These are phyloP conservation scores for Athelia sp. DNA, from an alignment of 1,284 basidiomycete genomes.

Conservation along the genomic window DNA sequence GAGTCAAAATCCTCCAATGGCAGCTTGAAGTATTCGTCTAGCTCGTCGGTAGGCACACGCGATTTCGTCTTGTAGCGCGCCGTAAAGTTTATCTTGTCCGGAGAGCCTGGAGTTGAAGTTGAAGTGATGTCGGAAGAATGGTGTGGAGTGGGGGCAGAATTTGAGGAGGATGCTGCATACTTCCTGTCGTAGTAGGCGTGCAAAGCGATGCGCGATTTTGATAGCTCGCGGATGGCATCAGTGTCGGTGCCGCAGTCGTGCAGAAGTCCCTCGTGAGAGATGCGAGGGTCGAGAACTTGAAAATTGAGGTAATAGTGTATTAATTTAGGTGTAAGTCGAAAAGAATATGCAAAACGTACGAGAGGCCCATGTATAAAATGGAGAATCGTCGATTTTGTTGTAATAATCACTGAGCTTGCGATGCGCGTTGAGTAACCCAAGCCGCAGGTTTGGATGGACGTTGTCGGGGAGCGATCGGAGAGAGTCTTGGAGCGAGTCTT, in stretches of 20 bases:
- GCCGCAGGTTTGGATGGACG: conserved; percentile 2
- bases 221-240: no score
- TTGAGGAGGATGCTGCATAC: no score
- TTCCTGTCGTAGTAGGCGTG: no score
- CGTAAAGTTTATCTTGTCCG: not conserved
- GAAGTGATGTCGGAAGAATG: no score
- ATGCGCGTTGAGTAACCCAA: conserved; percentile 11
- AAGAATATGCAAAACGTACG: no score
- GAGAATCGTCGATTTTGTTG: conserved; percentile 10
- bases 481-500: conserved; percentile 10
- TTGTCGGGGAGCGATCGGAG: conserved; percentile 6
- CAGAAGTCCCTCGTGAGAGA: no score
- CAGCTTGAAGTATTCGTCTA: conserved; percentile 12
- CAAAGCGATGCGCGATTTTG: no score
- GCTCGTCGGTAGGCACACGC: conserved; percentile 6
- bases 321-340: conserved; percentile 1
- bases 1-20: conserved; percentile 4
- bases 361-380: conserved; percentile 14
- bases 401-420: conserved; percentile 13
- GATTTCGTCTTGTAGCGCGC: conserved; percentile 1
- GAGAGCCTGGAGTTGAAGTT: no score
- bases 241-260: no score
- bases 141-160: no score
- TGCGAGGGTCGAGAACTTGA: conserved; percentile 2
- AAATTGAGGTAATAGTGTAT: conserved; percentile 1